These are phyloP conservation scores for Pythium rishiriense DNA, from an alignment of 352 stramenopile species.

Conservation along the genomic window DNA sequence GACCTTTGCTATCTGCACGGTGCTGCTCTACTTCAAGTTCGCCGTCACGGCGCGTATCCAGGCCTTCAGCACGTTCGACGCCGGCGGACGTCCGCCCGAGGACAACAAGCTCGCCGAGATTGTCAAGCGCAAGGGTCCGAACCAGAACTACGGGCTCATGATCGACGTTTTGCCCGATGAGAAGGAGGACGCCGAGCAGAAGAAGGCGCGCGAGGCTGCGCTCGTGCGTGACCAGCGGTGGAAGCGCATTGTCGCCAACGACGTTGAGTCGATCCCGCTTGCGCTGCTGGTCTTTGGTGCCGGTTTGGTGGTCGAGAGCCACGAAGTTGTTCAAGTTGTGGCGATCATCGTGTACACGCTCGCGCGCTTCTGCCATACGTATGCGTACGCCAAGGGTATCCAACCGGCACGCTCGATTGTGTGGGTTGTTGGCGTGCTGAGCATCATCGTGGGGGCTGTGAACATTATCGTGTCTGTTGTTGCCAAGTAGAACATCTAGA, in stretches of 20 bases:
- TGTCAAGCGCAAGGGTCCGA: slow-evolving; percentile 36
- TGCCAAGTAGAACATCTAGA: slow-evolving; percentile 15
- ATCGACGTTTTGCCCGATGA: slow-evolving; percentile 34
- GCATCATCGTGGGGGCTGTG: slow-evolving; percentile 13
- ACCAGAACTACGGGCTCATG: slow-evolving; percentile 30
- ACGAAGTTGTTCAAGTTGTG: slow-evolving; percentile 31
- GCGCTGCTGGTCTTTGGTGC: slow-evolving; percentile 47
- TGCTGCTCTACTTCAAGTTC: slow-evolving; percentile 66
- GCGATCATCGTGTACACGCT: slow-evolving; percentile 45
- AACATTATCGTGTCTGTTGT: slow-evolving; percentile 27
- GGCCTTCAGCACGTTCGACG: slow-evolving; percentile 41
- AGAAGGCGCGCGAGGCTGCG: slow-evolving; percentile 17
- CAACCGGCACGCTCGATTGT: slow-evolving; percentile 24
- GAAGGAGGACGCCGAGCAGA: slow-evolving; percentile 30
- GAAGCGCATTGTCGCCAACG: slow-evolving; percentile 59
- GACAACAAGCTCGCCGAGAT: slow-evolving; percentile 39
- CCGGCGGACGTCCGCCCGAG: slow-evolving; percentile 44
- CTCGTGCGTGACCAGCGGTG: slow-evolving; percentile 43
- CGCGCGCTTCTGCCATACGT: slow-evolving; percentile 40
- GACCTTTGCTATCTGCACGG: slow-evolving; percentile 39
- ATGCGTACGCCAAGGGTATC: slow-evolving; percentile 41
- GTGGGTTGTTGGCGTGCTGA: slow-evolving; percentile 24
- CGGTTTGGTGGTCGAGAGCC: slow-evolving; percentile 39
- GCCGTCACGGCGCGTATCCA: slow-evolving; percentile 49
- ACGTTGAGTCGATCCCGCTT: slow-evolving; percentile 59